phyloP scores from a whole-genome alignment of 768 basidiomycete species.

The Russula vinacea region DNA sequence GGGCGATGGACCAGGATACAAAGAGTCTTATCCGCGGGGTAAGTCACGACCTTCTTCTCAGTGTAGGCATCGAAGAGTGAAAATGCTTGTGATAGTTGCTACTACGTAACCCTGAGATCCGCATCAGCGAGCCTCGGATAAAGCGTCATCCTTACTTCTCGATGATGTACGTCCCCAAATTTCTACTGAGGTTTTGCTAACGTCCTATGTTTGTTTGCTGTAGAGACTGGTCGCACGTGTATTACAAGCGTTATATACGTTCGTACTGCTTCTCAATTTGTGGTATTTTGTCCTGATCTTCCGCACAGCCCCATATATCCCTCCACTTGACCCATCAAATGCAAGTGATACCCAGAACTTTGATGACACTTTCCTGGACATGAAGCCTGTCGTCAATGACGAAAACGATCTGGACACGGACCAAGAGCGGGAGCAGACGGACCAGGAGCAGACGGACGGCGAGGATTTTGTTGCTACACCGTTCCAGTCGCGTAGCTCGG shows the following conservation, averaged over 20 bases:
- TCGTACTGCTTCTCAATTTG: constrained; percentile 38
- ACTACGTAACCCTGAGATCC: constrained; percentile 85
- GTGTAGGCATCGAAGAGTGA: background rate
- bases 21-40: constrained; percentile 94
- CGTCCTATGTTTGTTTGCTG: constrained; percentile 27
- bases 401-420: constrained; percentile 66
- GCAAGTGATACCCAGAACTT: constrained; percentile 97
- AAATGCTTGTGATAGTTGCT: constrained; percentile 51
- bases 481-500: constrained; percentile 72
- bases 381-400: constrained; percentile 89
- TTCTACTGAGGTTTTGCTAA: constrained; percentile 43
- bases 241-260: constrained; percentile 92
- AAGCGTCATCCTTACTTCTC: constrained; percentile 94
- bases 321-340: constrained; percentile 84
- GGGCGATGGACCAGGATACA: constrained; percentile 91
- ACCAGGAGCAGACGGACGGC: constrained; percentile 67
- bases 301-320: constrained; percentile 80
- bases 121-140: constrained; percentile 90
- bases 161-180: constrained; percentile 51
- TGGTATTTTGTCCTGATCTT: constrained; percentile 21
- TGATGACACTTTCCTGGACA: constrained; percentile 93
- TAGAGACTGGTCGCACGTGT: constrained; percentile 93
- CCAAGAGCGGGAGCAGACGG: constrained; percentile 63
- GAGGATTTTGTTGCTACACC: constrained; percentile 78
- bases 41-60: constrained; percentile 36